Base-by-base conservation (phyloP, 768 basidiomycete species). In the Tephrocybe rancida region DNA sequence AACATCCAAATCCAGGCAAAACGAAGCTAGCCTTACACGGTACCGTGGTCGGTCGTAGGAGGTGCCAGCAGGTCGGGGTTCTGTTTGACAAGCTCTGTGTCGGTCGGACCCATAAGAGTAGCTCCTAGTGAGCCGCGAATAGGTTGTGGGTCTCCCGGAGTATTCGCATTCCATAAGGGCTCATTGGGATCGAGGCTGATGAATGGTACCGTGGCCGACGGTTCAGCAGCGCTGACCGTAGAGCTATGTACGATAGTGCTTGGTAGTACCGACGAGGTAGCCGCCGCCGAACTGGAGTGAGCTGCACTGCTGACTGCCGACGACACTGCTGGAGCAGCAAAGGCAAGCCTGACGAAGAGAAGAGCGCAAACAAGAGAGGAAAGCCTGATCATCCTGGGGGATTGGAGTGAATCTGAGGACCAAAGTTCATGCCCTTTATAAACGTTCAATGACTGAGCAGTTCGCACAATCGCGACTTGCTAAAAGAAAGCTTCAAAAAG, bases 61-160 rank as follows among this genome's bases (percentile, higher is more conserved):
- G 77, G 75, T 14, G 77, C 78, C 41, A 78, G 61, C 26, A 73
- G 48, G 52, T 77, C 80, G 3, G 75, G 65, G 50, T 77, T 81
- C 65, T 79, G 65, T 26, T 64, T 61, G 18, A 74, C 75, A 14
- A 81, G 54, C 22, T 69, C 60, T 13, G 65, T 41, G 60, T 81
- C 73, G 22, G 64, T 62, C 8, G 78, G 79, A 6, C 79, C 79
- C 14, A 80, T 44, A 42, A 83, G 62, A 16, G 61, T 46, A 1
- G 75, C 75, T 11, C 79, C 80, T 13, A 74, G 67, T 8, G 60
- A 55, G 9, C 73, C 77, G 32, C 78, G 68, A 29, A 73, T 65
- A 24, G 78, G 69, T 44, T 74, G 57, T 26, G 66, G 71, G 44
- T 53, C 37, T 0, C 58, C 64, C 22, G 59, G 57, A 35, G 61